phyloP scores from a whole-genome alignment of 352 stramenopile species.

The Phytophthora nicotianae region DNA sequence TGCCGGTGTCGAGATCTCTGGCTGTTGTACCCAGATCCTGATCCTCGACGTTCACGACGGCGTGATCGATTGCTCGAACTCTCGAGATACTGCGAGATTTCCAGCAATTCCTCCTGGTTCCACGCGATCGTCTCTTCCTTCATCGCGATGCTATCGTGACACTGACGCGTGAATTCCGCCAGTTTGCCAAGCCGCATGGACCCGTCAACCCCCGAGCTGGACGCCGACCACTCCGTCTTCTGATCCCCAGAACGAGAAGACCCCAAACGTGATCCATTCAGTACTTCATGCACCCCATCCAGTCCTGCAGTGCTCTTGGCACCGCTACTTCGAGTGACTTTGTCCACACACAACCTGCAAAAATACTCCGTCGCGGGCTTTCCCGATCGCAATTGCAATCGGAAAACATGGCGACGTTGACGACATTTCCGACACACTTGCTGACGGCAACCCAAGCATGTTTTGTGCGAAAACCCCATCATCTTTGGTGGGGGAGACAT shows the following conservation, averaged over 20 bases:
- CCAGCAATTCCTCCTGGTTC: constrained; percentile 46
- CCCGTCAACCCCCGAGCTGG: constrained; percentile 11
- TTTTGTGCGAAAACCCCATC: constrained; percentile 39
- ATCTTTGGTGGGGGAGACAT: constrained; percentile 39
- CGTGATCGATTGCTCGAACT: constrained; percentile 26
- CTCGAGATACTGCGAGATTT: constrained; percentile 35
- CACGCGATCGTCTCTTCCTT: constrained; percentile 32
- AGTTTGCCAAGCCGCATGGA: constrained; percentile 30
- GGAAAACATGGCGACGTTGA: constrained; percentile 52
- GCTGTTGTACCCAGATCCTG: constrained; percentile 12
- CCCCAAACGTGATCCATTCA: constrained; percentile 21
- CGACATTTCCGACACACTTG: constrained; percentile 55
- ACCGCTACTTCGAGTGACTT: constrained; percentile 32
- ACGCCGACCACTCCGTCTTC: constrained; percentile 17
- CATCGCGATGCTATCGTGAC: constrained; percentile 26
- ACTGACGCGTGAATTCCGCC: constrained; percentile 33
- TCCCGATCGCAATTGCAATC: constrained; percentile 44
- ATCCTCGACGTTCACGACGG: constrained; percentile 20
- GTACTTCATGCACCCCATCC: constrained; percentile 40
- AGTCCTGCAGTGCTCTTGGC: constrained; percentile 21
- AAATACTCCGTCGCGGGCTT: constrained; percentile 57
- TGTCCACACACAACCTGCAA: constrained; percentile 52
- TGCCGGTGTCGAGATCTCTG: constrained; percentile 12
- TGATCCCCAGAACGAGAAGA: constrained; percentile 18
- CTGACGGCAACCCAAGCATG: constrained; percentile 54